phyloP scores from a whole-genome alignment of 2,329 filamentous ascomycete genomes.

The Cladophialophora exuberans region DNA sequence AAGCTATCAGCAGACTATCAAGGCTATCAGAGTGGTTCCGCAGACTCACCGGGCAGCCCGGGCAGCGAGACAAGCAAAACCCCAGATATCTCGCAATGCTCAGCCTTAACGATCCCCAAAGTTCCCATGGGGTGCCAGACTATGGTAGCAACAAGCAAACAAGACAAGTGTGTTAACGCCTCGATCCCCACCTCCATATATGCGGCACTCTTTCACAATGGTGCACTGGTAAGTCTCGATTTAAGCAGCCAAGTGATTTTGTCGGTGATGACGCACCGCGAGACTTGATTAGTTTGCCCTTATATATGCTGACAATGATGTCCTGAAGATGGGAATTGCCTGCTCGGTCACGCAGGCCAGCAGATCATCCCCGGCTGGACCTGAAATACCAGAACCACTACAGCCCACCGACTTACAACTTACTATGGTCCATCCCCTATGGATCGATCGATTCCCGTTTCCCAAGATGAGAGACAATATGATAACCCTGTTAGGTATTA shows the following conservation, averaged over 20 bases:
- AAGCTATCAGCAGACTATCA: slow-evolving; percentile 20
- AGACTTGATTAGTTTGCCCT: neutral
- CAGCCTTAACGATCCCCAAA: slow-evolving; percentile 1
- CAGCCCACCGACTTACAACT: slow-evolving; percentile 16
- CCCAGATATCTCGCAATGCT: neutral
- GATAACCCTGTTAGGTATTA: slow-evolving; percentile 34
- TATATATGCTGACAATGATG: neutral
- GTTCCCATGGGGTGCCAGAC: neutral
- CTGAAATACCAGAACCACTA: slow-evolving; percentile 14
- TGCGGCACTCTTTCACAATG: slow-evolving; percentile 18
- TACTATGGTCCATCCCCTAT: slow-evolving; percentile 29
- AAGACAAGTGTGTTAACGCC: neutral
- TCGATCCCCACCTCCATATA: slow-evolving; percentile 10
- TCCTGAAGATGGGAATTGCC: slow-evolving; percentile 15
- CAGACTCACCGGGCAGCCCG: neutral
- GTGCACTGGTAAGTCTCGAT: slow-evolving; percentile 10
- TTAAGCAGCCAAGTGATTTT: neutral
- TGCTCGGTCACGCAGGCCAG: neutral
- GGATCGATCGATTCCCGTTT: slow-evolving; percentile 48
- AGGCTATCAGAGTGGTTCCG: neutral
- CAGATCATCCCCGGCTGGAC: slow-evolving; percentile 4
- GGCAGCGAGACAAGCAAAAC: neutral
- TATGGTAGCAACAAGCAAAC: neutral
- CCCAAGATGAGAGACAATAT: slow-evolving; percentile 44
- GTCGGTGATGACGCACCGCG: neutral